Evolutionary conservation across 805 yeast genomes (phyloP).

Genomic region (Candida ficus): DNA sequence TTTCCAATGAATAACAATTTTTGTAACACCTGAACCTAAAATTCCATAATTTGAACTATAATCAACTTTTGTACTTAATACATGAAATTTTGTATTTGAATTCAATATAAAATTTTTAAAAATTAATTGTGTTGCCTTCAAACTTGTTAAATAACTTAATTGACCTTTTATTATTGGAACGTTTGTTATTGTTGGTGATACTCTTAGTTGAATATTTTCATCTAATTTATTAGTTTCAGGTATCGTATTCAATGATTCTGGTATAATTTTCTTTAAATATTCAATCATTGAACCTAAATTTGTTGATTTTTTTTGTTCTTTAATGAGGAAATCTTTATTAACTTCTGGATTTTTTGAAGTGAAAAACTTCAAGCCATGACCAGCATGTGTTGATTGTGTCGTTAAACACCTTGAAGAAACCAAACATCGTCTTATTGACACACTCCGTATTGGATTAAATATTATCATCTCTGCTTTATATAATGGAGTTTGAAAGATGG

Average conservation of each 20-base stretch:
- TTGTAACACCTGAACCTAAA: conserved; percentile 30
- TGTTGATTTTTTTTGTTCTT: conserved; percentile 19
- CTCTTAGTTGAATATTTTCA: conserved; percentile 41
- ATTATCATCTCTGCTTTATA: too few relatives aligned
- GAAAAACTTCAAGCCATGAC: conserved; percentile 3
- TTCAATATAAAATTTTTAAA: conserved; percentile 50
- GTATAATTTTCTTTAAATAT: conserved; percentile 41
- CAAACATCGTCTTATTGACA: too few relatives aligned
- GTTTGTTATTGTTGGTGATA: conserved; percentile 51
- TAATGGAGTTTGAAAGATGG: too few relatives aligned
- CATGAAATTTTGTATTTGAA: conserved; percentile 47
- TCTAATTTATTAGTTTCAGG: conserved; percentile 41
- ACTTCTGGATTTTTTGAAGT: not conserved
- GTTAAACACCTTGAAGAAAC: too few relatives aligned
- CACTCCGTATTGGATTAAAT: too few relatives aligned
- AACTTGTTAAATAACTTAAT: conserved; percentile 48
- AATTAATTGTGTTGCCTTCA: conserved; percentile 51
- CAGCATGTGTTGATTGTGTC: too few relatives aligned
- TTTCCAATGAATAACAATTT: conserved; percentile 50
- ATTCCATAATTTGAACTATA: conserved; percentile 8
- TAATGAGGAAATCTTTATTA: not conserved
- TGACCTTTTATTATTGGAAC: conserved; percentile 54
- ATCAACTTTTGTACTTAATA: conserved; percentile 24
- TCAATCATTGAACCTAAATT: conserved; percentile 53
- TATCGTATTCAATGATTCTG: conserved; percentile 41